Evolutionary conservation across 2,329 filamentous ascomycete species (phyloP).

Genomic region (Cercospora beticola): DNA sequence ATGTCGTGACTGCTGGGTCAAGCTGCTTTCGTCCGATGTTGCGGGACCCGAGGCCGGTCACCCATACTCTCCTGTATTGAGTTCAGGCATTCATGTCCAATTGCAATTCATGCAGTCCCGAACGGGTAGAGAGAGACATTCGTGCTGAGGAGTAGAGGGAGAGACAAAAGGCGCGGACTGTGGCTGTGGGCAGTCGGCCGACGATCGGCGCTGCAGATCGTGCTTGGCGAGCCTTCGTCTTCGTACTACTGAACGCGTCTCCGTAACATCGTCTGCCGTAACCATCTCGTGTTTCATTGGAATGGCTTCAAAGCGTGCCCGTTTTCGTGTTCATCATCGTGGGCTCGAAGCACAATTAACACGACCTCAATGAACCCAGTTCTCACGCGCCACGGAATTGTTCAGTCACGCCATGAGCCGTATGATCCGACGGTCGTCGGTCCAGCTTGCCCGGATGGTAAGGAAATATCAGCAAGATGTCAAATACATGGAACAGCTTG

Average conservation of each 20-base stretch:
- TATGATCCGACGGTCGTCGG: neutral
- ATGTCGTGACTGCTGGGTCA: no score
- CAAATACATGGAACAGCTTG: neutral
- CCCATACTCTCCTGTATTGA: neutral
- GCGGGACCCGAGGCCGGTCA: neutral
- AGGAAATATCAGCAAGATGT: neutral
- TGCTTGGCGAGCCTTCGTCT: neutral
- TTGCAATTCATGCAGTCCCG: neutral
- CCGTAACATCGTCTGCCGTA: no score
- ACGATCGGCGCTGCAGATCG: neutral
- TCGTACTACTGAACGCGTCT: no score
- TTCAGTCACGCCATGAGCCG: neutral
- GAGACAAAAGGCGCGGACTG: neutral
- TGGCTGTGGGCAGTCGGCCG: neutral
- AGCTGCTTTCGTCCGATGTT: neutral
- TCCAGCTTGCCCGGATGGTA: neutral
- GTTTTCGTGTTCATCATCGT: no score
- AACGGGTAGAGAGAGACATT: neutral
- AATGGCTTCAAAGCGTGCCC: no score
- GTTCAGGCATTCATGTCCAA: neutral
- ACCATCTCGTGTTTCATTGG: no score
- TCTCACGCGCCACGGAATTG: neutral
- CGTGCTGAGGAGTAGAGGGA: neutral
- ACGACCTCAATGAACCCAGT: neutral
- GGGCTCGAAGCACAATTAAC: neutral